A percentile compares a stretch with the other conserved stretches of the same genome.
Conservation (phyloP, 495 filamentous ascomycete species). For the Chaetomium fimeti region DNA sequence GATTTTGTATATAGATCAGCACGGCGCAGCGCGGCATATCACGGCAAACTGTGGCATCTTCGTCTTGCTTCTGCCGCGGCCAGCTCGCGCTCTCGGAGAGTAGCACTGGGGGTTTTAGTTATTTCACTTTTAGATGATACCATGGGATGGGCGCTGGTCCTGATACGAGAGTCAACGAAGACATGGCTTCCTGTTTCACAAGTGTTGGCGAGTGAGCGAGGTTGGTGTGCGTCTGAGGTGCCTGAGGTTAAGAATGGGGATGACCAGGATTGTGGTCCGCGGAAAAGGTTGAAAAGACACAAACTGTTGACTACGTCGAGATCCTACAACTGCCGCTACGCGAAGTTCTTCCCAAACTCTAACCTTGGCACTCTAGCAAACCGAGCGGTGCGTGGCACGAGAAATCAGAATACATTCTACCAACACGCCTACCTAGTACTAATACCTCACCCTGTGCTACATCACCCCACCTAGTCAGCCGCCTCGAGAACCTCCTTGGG, state of each 20-base stretch:
- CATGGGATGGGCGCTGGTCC: not conserved
- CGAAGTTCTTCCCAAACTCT: too few species aligned
- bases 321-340: too few species aligned
- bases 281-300: too few species aligned
- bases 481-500: not conserved
- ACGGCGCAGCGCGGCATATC: not conserved
- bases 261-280: too few species aligned
- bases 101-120: not conserved
- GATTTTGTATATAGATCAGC: not conserved
- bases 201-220: not conserved
- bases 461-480: not conserved
- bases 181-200: not conserved
- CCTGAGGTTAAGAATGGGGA: too few species aligned
- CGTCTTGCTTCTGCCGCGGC: not conserved
- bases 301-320: too few species aligned
- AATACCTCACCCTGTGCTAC: not conserved
- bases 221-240: not conserved
- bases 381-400: too few species aligned
- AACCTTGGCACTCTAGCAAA: too few species aligned
- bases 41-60: not conserved
- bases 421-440: too few species aligned
- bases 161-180: not conserved
- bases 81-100: not conserved
- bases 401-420: too few species aligned
- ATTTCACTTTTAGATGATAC: constrained; percentile 2